Percentiles rank a stretch among this genome's conserved stretches.
phyloP scores from a whole-genome alignment of 768 basidiomycete genomes.

The Calocybe gangraenosa region DNA sequence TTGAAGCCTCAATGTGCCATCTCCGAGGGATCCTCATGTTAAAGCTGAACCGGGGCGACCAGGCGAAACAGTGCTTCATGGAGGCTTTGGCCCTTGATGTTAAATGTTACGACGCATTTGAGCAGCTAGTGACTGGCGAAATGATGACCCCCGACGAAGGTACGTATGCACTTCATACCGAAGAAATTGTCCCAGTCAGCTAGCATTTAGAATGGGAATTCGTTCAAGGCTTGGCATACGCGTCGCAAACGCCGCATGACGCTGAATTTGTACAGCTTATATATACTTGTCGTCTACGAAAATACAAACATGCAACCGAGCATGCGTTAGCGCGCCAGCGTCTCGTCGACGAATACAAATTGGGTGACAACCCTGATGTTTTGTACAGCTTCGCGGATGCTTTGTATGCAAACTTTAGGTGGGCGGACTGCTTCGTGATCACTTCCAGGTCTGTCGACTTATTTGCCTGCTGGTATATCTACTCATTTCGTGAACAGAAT shows the following conservation, averaged over 20 bases:
- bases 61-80: constrained; percentile 94
- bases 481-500: constrained; percentile 50
- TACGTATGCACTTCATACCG: constrained; percentile 23
- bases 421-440: constrained; percentile 90
- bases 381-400: constrained; percentile 89
- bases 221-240: constrained; percentile 77
- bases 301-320: constrained; percentile 81
- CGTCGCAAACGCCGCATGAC: constrained; percentile 81
- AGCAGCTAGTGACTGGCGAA: constrained; percentile 83
- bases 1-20: constrained; percentile 97
- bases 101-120: constrained; percentile 95
- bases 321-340: constrained; percentile 75
- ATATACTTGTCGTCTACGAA: constrained; percentile 87
- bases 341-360: constrained; percentile 78
- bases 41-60: constrained; percentile 84
- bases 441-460: constrained; percentile 59
- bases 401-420: constrained; percentile 81
- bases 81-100: constrained; percentile 93
- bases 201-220: constrained; percentile 86
- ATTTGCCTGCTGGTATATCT: neutral
- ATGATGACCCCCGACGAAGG: constrained; percentile 98
- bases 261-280: constrained; percentile 90
- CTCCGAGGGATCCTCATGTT: constrained; percentile 91
- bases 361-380: constrained; percentile 91
- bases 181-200: neutral